Evolutionary conservation across 164 flowering plant species (phyloP).

Genomic region (Dillenia suffruticosa): DNA sequence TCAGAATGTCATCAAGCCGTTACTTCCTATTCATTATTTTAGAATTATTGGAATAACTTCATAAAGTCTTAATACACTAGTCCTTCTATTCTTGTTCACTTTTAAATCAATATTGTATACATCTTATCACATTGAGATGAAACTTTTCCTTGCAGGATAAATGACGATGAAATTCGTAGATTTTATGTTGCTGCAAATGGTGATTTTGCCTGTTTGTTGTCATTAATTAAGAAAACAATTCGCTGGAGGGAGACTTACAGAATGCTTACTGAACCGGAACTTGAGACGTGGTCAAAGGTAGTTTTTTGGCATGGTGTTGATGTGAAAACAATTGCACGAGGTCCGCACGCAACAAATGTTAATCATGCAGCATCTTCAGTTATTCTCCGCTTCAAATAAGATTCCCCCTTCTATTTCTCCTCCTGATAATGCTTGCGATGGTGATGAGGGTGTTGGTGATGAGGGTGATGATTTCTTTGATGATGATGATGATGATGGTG

Average conservation of each 20-base stretch:
- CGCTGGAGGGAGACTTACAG: constrained; percentile 82
- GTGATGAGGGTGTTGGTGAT: too few relatives aligned
- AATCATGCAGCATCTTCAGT: too few relatives aligned
- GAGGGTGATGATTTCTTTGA: too few relatives aligned
- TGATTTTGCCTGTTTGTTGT: constrained; percentile 53
- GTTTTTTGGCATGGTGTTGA: background rate
- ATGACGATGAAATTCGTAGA: constrained; percentile 74
- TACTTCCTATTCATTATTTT: background rate
- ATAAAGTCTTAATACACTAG: too few relatives aligned
- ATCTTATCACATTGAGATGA: background rate
- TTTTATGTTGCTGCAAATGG: constrained; percentile 74
- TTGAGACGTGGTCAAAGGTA: constrained; percentile 70
- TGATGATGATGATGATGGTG: too few relatives aligned
- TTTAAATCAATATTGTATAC: background rate
- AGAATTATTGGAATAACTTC: too few relatives aligned
- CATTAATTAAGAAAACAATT: constrained; percentile 78
- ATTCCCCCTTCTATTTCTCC: too few relatives aligned
- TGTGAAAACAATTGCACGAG: too few relatives aligned
- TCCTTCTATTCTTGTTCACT: background rate
- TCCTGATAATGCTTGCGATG: too few relatives aligned
- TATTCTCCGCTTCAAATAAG: too few relatives aligned
- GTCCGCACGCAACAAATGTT: too few relatives aligned
- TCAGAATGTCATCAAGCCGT: background rate
- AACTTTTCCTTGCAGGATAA: constrained; percentile 46
- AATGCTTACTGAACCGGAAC: constrained; percentile 69